Base-by-base conservation (phyloP, 495 filamentous ascomycete species). In the Neurospora tetrasperma region DNA sequence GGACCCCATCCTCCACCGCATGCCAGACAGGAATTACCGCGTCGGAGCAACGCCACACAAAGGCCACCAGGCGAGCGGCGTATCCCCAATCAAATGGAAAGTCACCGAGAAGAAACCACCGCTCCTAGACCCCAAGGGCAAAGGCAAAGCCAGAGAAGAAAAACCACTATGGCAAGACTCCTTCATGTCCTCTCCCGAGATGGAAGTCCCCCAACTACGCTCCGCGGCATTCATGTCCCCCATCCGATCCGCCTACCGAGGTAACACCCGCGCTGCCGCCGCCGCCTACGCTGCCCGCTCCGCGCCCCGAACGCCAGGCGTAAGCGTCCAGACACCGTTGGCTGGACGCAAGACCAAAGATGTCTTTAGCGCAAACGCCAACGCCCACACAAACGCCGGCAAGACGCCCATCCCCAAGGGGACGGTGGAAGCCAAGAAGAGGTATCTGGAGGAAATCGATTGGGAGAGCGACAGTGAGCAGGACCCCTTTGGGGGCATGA, bases 11-110 rank as follows among this genome's bases (percentile, higher is more conserved):
- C 84, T 99, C 12, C 96, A 99, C 79, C 91, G 91, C 73, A 85
- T 98, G 43, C 88, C 93, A 9, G 93, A 98, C 83, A 97, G 96
- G 79, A 98, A 91, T 59, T 99, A 96, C 81, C 92, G 96, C 40
- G 83, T 99, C 1, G 92, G 94, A 83, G 94, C 96, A 14, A 99
- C 96, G 10, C 96, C 96, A 0, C 89, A 93, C 70, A 92, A 84
- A 71, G 74, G 73, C 23, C 54, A 66, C 27, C 69, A 38, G 14
- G 72, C 72, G 16, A 76, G 75, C 35, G 73, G 72, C 41, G 54
- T 83, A 62, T 76, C 81, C 54, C 75, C 80, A 69, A 74, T 82
- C 74, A 80, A 79, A 69, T 82, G 80, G 80, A 81, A 78, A 69
- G 77, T 82, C 16, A 78, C 78, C 16, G 76, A 77, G 70, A 76